Conservation (phyloP, 768 basidiomycete genomes). For the Rhodotorula diobovata region DNA sequence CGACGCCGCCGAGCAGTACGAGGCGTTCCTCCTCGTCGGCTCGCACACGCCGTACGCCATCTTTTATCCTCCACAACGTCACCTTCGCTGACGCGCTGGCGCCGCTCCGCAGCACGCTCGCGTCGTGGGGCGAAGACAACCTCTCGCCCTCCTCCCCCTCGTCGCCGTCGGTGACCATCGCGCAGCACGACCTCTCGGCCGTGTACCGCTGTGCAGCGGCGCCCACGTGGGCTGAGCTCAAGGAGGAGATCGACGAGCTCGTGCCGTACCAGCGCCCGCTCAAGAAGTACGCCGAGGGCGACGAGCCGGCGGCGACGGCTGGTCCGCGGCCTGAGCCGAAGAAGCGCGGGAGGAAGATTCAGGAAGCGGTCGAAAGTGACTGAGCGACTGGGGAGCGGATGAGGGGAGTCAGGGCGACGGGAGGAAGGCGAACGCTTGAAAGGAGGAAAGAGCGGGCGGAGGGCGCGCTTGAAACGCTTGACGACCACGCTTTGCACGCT, state of each 20-base stretch:
- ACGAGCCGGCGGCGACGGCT: not conserved
- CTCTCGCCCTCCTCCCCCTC: no score
- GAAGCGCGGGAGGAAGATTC: not conserved
- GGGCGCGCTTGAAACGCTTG: no score
- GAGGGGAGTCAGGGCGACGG: not conserved
- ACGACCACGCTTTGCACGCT: not conserved
- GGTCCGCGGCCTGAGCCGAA: not conserved
- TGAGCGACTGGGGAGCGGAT: not conserved
- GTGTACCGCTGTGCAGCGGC: not conserved
- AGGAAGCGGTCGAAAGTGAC: not conserved
- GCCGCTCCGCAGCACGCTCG: not conserved
- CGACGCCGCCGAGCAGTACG: not conserved
- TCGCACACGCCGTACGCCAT: conserved; percentile 4
- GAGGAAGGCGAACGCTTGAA: not conserved
- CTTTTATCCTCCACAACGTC: not conserved
- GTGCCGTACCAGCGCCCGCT: conserved; percentile 10
- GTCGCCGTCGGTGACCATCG: not conserved
- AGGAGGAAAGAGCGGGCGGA: no score
- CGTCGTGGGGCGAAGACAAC: conserved; percentile 4
- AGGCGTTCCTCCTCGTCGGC: conserved; percentile 11
- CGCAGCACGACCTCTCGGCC: not conserved
- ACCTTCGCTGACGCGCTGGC: no score
- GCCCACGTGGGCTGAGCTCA: not conserved
- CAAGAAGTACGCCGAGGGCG: not conserved
- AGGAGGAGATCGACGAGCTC: not conserved